phyloP scores from a whole-genome alignment of 164 flowering plant species.

The Paratinospora sagittata region DNA sequence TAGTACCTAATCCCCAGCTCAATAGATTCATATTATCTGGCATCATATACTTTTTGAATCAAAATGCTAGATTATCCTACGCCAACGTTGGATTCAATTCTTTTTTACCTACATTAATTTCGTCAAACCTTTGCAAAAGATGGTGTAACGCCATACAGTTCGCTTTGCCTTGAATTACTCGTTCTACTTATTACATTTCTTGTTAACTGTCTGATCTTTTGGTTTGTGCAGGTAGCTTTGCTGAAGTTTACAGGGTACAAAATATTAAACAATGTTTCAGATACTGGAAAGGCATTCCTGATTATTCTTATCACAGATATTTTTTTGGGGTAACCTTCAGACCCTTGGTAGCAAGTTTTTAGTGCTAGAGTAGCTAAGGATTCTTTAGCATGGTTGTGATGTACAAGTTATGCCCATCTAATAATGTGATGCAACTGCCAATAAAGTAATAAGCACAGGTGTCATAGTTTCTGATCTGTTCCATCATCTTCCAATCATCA shows the following conservation, averaged over 20 bases:
- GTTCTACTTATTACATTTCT: slow-evolving; percentile 1
- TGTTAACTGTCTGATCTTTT: background rate
- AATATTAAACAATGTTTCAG: slow-evolving; percentile 72
- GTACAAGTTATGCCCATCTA: too few relatives aligned
- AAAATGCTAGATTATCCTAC: background rate
- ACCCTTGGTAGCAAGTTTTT: slow-evolving; percentile 3
- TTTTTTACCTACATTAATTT: background rate
- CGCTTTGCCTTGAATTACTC: background rate
- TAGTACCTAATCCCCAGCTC: too few relatives aligned
- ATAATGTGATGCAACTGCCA: too few relatives aligned
- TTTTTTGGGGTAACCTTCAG: slow-evolving; percentile 70
- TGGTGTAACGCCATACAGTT: too few relatives aligned
- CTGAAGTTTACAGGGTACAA: slow-evolving; percentile 96
- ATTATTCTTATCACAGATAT: slow-evolving; percentile 91
- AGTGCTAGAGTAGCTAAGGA: too few relatives aligned
- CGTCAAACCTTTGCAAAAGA: background rate
- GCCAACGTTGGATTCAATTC: background rate
- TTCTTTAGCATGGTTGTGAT: too few relatives aligned
- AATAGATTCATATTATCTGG: too few relatives aligned
- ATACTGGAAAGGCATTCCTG: slow-evolving; percentile 92
- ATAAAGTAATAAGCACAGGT: too few relatives aligned
- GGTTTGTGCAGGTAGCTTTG: slow-evolving; percentile 80
- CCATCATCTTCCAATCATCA: too few relatives aligned
- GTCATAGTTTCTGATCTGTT: too few relatives aligned
- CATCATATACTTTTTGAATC: too few relatives aligned